Base-by-base conservation (phyloP, 73 alveolate genomes). In the Paramecium caudatum region DNA sequence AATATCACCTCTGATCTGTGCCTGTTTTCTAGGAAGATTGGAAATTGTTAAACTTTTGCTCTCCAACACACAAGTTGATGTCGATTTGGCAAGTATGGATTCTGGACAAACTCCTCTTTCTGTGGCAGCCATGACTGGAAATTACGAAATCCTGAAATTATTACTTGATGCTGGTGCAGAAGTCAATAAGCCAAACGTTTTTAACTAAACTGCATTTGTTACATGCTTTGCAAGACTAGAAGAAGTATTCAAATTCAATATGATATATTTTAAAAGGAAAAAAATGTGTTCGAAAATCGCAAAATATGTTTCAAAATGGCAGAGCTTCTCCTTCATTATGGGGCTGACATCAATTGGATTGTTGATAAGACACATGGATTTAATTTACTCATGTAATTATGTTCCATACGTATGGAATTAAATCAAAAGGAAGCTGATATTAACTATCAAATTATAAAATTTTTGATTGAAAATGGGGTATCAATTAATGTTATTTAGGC, bases 261-360 rank as follows among this genome's bases (percentile, higher is more conserved):
- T n/a, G 8, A 6, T 34, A 33, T 37, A 68, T 34, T 55, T 34
- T n/a, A 30, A 68, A 34, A 68, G 70, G 93, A 86, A 41, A 62
- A 86, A 50, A 95, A 95, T 88, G 82, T 93, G 5, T 95, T 82
- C 82, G 98, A 95, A 70, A 95, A 95, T 83, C 86, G 95, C 49
- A 95, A 95, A 82, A 93, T 95, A 15, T 95, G 98, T 68, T 55
- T 91, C 25, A 95, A 95, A 82, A 95, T 95, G 49, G 98, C 98
- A 21, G 96, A 93, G 47, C 82, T 95, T 1, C 61, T 95, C 17
- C 93, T 95, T 17, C 65, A 88, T 27, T 84, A 74, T 84, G 98
- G 98, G 12, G 96, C 98, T 19, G 98, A 95, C 70, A 91, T 95
- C n/a, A 82, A 95, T 61, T 90, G 93, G 93, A 86, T 86, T 17